phyloP scores from a whole-genome alignment of 2,329 filamentous ascomycete genomes.

The Acephala macrosclerotiorum region DNA sequence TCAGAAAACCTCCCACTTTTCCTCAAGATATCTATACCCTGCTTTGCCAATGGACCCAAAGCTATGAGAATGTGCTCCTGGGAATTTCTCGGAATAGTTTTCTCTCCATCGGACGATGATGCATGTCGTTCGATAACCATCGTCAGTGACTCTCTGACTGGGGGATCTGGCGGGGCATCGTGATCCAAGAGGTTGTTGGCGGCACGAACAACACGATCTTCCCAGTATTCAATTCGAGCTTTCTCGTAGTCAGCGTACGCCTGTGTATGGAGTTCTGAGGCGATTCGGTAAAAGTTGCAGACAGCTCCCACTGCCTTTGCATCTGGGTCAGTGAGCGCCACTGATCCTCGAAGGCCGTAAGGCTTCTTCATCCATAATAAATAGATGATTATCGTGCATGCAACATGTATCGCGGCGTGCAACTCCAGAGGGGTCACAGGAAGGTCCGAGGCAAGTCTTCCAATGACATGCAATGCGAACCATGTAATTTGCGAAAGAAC shows the following conservation, averaged over 20 bases:
- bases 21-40: not conserved
- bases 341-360: conserved; percentile 6
- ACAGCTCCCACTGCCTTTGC: conserved; percentile 3
- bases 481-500: conserved; percentile 8
- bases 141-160: not conserved
- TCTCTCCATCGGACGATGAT: not conserved
- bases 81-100: not conserved
- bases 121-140: not conserved
- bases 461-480: conserved; percentile 10
- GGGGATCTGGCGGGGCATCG: conserved; percentile 1
- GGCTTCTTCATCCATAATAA: conserved; percentile 11
- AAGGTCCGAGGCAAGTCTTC: not conserved
- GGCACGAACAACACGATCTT: conserved; percentile 3
- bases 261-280: not conserved
- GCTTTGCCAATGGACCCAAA: not conserved
- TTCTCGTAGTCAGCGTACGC: not conserved
- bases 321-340: not conserved
- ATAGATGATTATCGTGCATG: conserved; percentile 10
- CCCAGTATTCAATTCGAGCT: not conserved
- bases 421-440: not conserved
- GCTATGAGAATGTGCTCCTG: not conserved
- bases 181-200: conserved; percentile 10
- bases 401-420: conserved; percentile 3
- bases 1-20: not conserved
- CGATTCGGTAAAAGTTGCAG: not conserved